Evolutionary conservation across 345 rosid genomes (phyloP), one percentile per base, ranked within the genome.

Genomic region (Toxicodendron radicans): DNA sequence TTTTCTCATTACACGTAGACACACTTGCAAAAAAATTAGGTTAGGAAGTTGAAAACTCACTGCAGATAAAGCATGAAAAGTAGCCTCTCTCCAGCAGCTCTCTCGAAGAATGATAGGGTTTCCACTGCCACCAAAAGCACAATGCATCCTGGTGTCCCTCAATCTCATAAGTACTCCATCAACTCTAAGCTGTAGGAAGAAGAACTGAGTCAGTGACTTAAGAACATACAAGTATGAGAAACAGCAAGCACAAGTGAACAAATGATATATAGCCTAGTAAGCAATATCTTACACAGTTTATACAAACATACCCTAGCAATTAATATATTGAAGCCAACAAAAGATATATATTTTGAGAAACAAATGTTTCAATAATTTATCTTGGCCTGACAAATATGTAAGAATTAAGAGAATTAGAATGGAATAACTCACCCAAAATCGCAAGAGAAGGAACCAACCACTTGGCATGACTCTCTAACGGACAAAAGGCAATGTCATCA

Each of bases 101-200:
- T 95, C 97, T 66, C 91, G 92, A 71, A 93, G 92, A 86, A 93
- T 84, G 74, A 81, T 74, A 64, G 92, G 89, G 41, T 73, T 63
- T 63, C 65, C 76, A 46, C 73, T 73, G 69, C 88, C 84, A 75
- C 79, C 71, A 73, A 93, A 95, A 75, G 71, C 80, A 68, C 89
- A 93, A 73, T 90, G 94, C 87, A 95, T 75, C 58, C 98, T 90
- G 5, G 99, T 93, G 70, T 95, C 99, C 85, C 99, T 89, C 74
- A 95, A 72, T 81, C 99, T 91, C 97, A 95, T 90, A 30, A 95
- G 87, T 66, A 88, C 93, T 66, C 99, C 99, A 78, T 95, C 99
- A 80, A 95, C 99, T 79, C 99, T 89, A 75, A 93, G 98, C 99
- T 95, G 85, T 64, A 60, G 33, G 33, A 78, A 74, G 33, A 78